A percentile compares a stretch with the other conserved stretches of the same genome.
These are phyloP conservation scores for Pachysandra terminalis DNA, from an alignment of 164 flowering plant genomes.

Conservation along the genomic window DNA sequence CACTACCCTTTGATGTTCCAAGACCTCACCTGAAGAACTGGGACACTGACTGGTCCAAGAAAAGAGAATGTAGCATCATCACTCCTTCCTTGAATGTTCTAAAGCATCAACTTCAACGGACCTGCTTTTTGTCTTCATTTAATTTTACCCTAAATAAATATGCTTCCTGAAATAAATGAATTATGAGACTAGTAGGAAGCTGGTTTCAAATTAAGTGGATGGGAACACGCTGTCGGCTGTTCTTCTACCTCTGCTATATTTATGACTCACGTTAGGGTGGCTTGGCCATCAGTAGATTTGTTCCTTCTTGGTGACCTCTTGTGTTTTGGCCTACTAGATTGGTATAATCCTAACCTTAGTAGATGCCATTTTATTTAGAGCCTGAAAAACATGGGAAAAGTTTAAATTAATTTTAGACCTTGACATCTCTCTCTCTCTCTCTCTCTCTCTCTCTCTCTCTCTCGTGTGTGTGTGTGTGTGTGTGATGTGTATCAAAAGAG, in stretches of 20 bases:
- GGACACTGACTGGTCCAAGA: background rate
- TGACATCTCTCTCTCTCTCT: too few relatives aligned
- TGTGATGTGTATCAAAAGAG: too few relatives aligned
- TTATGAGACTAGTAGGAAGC: background rate
- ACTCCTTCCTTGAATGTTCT: background rate
- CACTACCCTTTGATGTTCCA: too few relatives aligned
- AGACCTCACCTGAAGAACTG: too few relatives aligned
- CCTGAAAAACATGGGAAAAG: too few relatives aligned
- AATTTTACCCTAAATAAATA: background rate
- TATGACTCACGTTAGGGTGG: too few relatives aligned
- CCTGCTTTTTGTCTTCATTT: background rate
- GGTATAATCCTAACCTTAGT: background rate
- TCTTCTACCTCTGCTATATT: background rate
- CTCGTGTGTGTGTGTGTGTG: too few relatives aligned
- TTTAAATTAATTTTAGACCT: too few relatives aligned
- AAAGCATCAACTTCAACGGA: background rate
- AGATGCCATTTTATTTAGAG: too few relatives aligned
- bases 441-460: too few relatives aligned
- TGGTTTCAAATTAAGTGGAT: background rate
- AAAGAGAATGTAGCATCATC: background rate
- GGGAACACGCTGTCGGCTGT: background rate
- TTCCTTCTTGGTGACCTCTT: background rate
- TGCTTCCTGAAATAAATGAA: background rate
- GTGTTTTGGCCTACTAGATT: background rate
- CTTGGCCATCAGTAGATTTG: background rate